phyloP scores from a whole-genome alignment of 208 protist species.

The Borovskyia barvae region DNA sequence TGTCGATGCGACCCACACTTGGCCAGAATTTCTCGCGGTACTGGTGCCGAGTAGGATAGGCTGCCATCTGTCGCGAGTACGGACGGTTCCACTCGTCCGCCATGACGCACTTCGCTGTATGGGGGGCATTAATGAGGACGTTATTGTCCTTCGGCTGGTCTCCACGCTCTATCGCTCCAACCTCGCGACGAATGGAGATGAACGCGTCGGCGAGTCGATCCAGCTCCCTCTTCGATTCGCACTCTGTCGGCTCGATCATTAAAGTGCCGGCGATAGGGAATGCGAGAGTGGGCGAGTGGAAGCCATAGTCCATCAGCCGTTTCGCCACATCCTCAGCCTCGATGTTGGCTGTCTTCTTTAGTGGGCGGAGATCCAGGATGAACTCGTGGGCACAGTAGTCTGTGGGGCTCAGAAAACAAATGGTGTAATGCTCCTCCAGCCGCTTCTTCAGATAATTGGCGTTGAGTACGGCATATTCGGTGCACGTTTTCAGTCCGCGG shows the following conservation, averaged over 20 bases:
- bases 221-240: conserved; percentile 93
- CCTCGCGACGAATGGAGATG: conserved; percentile 95
- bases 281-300: conserved; percentile 97
- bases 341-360: conserved; percentile 93
- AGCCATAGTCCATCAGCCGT: conserved; percentile 97
- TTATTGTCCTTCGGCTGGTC: conserved; percentile 92
- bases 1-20: conserved; percentile 92
- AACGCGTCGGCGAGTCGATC: conserved; percentile 96
- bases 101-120: conserved; percentile 88
- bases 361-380: conserved; percentile 94
- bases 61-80: conserved; percentile 94
- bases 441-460: conserved; percentile 98
- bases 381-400: conserved; percentile 97
- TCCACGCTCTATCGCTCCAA: conserved; percentile 93
- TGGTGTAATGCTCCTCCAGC: conserved; percentile 93
- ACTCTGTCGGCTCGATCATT: conserved; percentile 99
- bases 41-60: conserved; percentile 87
- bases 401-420: conserved; percentile 89
- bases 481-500: conserved; percentile 87
- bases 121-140: conserved; percentile 95
- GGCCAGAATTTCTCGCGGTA: conserved; percentile 96
- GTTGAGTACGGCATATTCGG: conserved; percentile 96
- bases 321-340: conserved; percentile 97
- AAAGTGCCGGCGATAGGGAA: conserved; percentile 92
- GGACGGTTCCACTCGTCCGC: conserved; percentile 88